phyloP scores from a whole-genome alignment of 768 basidiomycete genomes.

The Boletus bicolor region DNA sequence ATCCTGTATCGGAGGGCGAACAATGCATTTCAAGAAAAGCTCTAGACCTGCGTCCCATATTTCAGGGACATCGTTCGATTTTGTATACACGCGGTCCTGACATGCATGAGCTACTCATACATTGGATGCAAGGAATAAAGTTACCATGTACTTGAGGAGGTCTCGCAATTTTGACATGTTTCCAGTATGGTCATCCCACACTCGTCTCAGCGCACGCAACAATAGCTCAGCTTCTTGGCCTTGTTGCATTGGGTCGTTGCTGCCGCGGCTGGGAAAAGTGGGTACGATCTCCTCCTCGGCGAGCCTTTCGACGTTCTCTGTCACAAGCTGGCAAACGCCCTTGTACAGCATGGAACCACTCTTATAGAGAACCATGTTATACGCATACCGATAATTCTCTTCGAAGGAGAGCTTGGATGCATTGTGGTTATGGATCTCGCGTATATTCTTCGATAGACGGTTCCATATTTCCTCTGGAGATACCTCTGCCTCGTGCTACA shows the following conservation, averaged over 20 bases:
- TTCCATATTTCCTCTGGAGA: conserved; percentile 85
- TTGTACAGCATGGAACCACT: conserved; percentile 83
- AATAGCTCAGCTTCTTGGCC: conserved; percentile 83
- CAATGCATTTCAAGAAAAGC: conserved; percentile 80
- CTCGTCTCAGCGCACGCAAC: conserved; percentile 74
- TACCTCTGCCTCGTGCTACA: conserved; percentile 68
- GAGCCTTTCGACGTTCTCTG: conserved; percentile 78
- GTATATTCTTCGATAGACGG: conserved; percentile 78
- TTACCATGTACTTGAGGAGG: conserved; percentile 94
- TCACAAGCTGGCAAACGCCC: conserved; percentile 74
- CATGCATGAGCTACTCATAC: conserved; percentile 12
- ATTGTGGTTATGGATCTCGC: conserved; percentile 93
- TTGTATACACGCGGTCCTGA: conserved; percentile 90
- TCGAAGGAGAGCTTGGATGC: conserved; percentile 86
- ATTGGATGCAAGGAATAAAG: conserved; percentile 16
- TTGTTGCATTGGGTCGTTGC: conserved; percentile 66
- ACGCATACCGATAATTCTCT: conserved; percentile 91
- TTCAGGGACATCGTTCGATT: conserved; percentile 67
- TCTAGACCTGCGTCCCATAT: conserved; percentile 80
- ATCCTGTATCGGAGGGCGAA: conserved; percentile 75
- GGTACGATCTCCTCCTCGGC: conserved; percentile 76
- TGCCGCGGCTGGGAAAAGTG: conserved; percentile 72
- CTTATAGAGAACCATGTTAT: conserved; percentile 90
- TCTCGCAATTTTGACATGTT: conserved; percentile 87
- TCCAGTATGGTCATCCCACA: conserved; percentile 92